Conservation (phyloP, 257 asterid species). For the Cordia subcordata region DNA sequence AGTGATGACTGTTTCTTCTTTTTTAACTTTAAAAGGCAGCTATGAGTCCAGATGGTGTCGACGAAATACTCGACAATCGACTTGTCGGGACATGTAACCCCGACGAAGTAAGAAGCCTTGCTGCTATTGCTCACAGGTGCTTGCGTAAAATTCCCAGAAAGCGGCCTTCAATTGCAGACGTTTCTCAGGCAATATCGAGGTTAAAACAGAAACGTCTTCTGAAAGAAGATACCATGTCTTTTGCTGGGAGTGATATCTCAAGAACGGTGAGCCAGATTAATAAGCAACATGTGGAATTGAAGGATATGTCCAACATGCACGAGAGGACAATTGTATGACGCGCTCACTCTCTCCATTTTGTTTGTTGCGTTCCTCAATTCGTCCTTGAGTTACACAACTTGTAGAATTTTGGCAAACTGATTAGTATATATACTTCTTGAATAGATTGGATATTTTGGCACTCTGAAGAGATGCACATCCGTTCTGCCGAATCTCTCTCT, state of each 20-base stretch:
- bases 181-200: conserved; percentile 72
- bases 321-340: conserved; percentile 32
- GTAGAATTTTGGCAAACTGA: too few relatives aligned
- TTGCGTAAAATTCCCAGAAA: conserved; percentile 56
- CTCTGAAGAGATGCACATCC: too few relatives aligned
- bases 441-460: too few relatives aligned
- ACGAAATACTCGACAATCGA: conserved; percentile 76
- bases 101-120: conserved; percentile 70
- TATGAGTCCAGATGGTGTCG: conserved; percentile 88
- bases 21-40: conserved; percentile 48
- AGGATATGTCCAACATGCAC: conserved; percentile 46
- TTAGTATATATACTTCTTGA: too few relatives aligned
- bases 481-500: too few relatives aligned
- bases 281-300: conserved; percentile 64
- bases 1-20: neutral
- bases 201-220: conserved; percentile 54
- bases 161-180: conserved; percentile 78
- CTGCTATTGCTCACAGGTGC: conserved; percentile 71
- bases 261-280: conserved; percentile 63
- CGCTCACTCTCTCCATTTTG: too few relatives aligned
- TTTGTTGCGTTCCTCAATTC: too few relatives aligned
- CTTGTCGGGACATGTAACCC: conserved; percentile 61
- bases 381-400: too few relatives aligned
- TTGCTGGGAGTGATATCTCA: conserved; percentile 54
- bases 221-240: conserved; percentile 66